Base-by-base conservation (phyloP, 352 stramenopile genomes). In the Globisporangium ultimum region DNA sequence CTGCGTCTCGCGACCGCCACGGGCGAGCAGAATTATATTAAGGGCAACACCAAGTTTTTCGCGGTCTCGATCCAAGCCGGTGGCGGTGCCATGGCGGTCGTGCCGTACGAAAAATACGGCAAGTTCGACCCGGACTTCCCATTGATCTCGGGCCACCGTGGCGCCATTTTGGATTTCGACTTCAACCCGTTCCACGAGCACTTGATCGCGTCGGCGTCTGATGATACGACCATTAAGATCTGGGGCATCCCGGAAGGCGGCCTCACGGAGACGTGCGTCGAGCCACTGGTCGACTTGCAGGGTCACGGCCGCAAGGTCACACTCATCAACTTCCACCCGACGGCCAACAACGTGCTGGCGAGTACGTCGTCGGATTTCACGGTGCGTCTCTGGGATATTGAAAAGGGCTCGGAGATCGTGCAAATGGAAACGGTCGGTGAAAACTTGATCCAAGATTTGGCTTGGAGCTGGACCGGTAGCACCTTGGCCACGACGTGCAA, bases 1-100 rank as follows among this genome's bases (percentile, higher is more conserved):
- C 69, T 99, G 56, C 88, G 94, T 24, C 78, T 99, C 46, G 90
- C 95, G 21, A 99, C 97, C 40, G 92, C 97, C 34, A 99, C 97
- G 52, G 97, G 98, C 60, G 98, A 99, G 71, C 97, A 99, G 73
- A 98, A 98, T 67, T 99, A 99, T 83, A 99, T 99, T 78, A 99
- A 99, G 78, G 97, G 95, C 41, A 99, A 99, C 69, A 97, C 97
- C 58, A 99, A 99, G 84, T 99, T 99, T 78, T 99, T 99, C 72
- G 96, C 97, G 20, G 92, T 99, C 36, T 89, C 96, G 43, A 95
- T 97, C 66, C 80, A 93, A 66, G 84, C 85, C 0, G 89, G 89
- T 50, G 89, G 88, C 43, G 89, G 89, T 47, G 82, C 88, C 55
- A 95, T 99, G 72, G 91, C 93, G 49, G 93, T 99, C 34, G 84